phyloP scores from a whole-genome alignment of 805 yeast species.

The Hanseniaspora thailandica region DNA sequence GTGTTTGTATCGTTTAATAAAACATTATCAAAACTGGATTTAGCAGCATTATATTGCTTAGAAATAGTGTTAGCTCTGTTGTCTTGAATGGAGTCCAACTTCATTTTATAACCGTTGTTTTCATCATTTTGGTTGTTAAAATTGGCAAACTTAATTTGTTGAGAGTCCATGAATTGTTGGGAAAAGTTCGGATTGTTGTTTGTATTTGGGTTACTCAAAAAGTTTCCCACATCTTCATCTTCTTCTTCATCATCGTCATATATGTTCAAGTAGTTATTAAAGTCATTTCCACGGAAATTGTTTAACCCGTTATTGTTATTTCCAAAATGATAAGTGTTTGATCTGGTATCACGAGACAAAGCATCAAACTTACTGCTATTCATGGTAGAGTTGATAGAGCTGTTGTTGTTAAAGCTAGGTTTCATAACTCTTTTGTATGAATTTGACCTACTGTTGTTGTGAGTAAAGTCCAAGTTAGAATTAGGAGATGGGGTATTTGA shows the following conservation, averaged over 20 bases:
- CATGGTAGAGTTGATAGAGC: background rate
- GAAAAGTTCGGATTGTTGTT: background rate
- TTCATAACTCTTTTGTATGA: slow-evolving; percentile 4
- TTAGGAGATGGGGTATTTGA: background rate
- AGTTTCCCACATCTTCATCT: background rate
- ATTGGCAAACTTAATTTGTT: slow-evolving; percentile 1
- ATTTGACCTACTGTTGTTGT: slow-evolving; percentile 7
- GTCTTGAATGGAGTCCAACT: slow-evolving; percentile 3
- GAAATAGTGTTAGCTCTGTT: slow-evolving; percentile 11
- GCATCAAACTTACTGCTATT: background rate
- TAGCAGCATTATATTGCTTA: background rate
- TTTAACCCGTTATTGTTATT: background rate
- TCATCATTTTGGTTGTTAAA: background rate
- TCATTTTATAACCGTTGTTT: background rate
- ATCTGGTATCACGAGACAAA: background rate
- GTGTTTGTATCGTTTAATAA: background rate
- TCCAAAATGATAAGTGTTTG: slow-evolving; percentile 12
- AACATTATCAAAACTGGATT: background rate
- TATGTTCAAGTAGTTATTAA: background rate
- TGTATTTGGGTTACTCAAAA: background rate
- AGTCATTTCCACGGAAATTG: background rate
- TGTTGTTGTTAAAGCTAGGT: background rate
- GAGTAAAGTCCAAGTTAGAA: background rate
- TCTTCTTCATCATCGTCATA: slow-evolving; percentile 10
- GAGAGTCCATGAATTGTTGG: slow-evolving; percentile 1